Evolutionary conservation across 202 grass and related monocot species (phyloP), one percentile per base, ranked within the genome.

Genomic region (Setaria viridis): DNA sequence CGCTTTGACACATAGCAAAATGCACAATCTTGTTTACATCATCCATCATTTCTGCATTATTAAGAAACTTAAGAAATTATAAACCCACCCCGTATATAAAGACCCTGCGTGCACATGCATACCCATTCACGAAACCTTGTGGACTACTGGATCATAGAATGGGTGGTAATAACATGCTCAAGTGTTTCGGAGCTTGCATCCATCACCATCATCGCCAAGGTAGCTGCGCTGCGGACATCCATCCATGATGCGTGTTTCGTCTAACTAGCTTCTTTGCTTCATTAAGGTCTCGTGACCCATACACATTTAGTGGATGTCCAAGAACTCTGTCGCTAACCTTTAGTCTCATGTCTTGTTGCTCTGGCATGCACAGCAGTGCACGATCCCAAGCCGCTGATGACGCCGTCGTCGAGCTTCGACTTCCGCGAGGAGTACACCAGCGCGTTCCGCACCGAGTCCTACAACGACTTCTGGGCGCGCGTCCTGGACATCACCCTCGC

Each of bases 361-460:
- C 45, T 43, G 46, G 11, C 1, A 51, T 58, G 45, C 55, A 85
- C 43, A 78, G 88, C 67, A 37, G 88, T 29, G 71, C 82, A 85
- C 19, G 96, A 90, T n/a, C 85, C 82, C 21, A 87, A 85, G 20
- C 12, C 80, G 29, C 47, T 78, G 77, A 30, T 74, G 57, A 42
- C 19, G 21, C n/a, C 91, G 39, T 70, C 91, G 30, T n/a, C 84
- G 39, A 85, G 88, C 82, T 89, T 96, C 82, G 82, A 93, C 85
- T 88, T 99, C 73, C 77, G 91, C 19, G 96, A 96, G 78, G 96
- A 99, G 79, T 96, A 99, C 85, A 89, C 86, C 1, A 99, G 82
- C 85, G 88, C 96, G 75, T 99, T 99, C 88, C 86, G 96, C 81
- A 94, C 93, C 68, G 90, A 99, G 87, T 96, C 93, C 16, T 99